Conservation (phyloP, 768 basidiomycete genomes). For the Tulasnella sp. region DNA sequence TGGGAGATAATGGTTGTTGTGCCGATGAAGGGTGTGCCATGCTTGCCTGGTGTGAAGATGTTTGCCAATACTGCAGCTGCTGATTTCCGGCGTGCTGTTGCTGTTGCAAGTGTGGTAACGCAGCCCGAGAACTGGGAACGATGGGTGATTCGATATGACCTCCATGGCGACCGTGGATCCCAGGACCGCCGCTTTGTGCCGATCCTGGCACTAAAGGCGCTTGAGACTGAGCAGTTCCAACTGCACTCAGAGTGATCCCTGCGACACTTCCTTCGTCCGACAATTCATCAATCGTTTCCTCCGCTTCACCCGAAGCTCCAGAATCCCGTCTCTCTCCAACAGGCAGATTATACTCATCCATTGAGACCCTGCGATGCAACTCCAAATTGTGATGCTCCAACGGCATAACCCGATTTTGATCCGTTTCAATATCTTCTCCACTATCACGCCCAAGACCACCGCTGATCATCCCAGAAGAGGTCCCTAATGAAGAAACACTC, state of each 20-base stretch:
- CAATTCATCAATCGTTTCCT: neutral
- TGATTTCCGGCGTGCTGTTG: neutral
- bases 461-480: no score
- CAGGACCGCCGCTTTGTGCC: neutral
- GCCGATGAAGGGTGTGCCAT: neutral
- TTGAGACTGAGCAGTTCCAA: neutral
- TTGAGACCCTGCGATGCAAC: slow-evolving; percentile 5
- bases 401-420: neutral
- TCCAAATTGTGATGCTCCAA: neutral
- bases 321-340: neutral
- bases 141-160: neutral
- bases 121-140: no score
- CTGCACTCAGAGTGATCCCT: neutral
- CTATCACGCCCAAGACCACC: no score
- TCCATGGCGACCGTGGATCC: neutral
- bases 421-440: neutral
- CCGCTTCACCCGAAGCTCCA: neutral
- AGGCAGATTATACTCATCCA: slow-evolving; percentile 8
- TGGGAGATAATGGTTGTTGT: no score
- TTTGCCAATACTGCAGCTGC: neutral
- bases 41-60: slow-evolving; percentile 6
- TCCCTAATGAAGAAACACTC: neutral
- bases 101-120: neutral
- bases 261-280: neutral
- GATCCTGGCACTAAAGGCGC: neutral